Evolutionary conservation across 1,284 basidiomycete genomes (phyloP).

Genomic region (Gymnopus androsaceus): DNA sequence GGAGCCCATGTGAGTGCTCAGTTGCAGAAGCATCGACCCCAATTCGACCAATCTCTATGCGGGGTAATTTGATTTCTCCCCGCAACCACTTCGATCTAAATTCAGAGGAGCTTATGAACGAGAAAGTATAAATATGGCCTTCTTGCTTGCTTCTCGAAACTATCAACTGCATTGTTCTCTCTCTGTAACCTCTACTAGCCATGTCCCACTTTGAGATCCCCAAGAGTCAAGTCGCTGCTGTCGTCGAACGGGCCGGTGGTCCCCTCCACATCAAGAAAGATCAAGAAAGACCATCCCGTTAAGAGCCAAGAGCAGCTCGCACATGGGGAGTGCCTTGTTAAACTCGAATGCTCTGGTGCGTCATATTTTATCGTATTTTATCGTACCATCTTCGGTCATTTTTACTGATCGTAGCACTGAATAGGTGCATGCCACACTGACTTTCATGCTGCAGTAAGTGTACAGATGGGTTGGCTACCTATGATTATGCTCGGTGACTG

Average conservation of each 20-base stretch:
- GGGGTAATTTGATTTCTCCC: too few relatives aligned
- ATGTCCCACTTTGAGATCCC: conserved; percentile 46
- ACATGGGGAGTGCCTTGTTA: conserved; percentile 82
- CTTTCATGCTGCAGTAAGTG: conserved; percentile 72
- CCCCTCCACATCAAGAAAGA: conserved; percentile 48
- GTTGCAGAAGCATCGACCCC: too few relatives aligned
- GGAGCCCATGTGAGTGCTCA: too few relatives aligned
- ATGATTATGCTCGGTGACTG: conserved; percentile 72
- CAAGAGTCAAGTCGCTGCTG: conserved; percentile 62
- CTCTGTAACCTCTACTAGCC: neutral
- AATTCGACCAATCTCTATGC: too few relatives aligned
- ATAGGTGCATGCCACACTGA: conserved; percentile 68
- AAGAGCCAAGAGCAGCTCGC: conserved; percentile 64
- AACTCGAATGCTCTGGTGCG: conserved; percentile 72
- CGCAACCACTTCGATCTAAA: too few relatives aligned
- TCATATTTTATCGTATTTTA: too few relatives aligned
- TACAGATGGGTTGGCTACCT: too few relatives aligned
- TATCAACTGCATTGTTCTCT: neutral
- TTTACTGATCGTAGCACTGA: too few relatives aligned
- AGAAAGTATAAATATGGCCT: too few relatives aligned
- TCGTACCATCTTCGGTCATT: too few relatives aligned
- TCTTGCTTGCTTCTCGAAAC: neutral
- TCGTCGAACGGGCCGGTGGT: conserved; percentile 49
- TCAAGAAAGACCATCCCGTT: conserved; percentile 56
- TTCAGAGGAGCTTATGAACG: too few relatives aligned